Evolutionary conservation across 2,329 filamentous ascomycete species (phyloP), one percentile per base, ranked within the genome.

Genomic region (Trichophyton simii): DNA sequence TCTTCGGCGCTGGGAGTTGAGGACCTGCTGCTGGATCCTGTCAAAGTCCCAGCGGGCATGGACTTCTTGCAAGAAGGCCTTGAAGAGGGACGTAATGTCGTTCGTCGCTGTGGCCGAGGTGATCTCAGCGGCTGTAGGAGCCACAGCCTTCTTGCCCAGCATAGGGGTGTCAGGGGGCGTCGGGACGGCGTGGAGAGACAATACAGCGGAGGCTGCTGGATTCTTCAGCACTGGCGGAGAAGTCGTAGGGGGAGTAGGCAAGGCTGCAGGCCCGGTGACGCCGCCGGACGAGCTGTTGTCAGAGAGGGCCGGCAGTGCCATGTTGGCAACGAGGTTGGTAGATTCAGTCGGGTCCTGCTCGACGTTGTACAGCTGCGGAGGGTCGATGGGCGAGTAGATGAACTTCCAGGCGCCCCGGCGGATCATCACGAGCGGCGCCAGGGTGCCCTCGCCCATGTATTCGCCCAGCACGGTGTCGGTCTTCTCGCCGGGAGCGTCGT

Each of bases 391-490:
- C 69, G 90, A 96, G 65, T 83, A 90, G 65, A 94, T 85, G 73
- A 91, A 96, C 79, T 96, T 96, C 89, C 89, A 96, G 55, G 82
- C 80, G 7, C 89, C 89, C 60, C 90, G 86, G 62, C 88, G 86
- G 70, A 96, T 96, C 91, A 96, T 96, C 80, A 95, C 89, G 61
- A 95, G 83, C 1, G 91, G 91, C 3, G 88, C 86, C 61, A 95
- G 80, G 0, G 91, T 96, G 57, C 91, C 91, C 75, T 96, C 91
- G 58, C 90, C 91, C 70, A 92, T 95, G 77, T 96, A 96, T 77
- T 96, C 91, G 63, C 90, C 91, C 68, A 92, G 87, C n/a, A 94
- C 91, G 9, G 88, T 94, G 72, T 96, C 91, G 63, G 87, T 86
- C 46, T 69, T 79, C 69, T 70, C 64, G 36, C 77, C 78, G n/a